Base-by-base conservation (phyloP, 2,329 filamentous ascomycete genomes). In the Fusarium solani-melongenae region DNA sequence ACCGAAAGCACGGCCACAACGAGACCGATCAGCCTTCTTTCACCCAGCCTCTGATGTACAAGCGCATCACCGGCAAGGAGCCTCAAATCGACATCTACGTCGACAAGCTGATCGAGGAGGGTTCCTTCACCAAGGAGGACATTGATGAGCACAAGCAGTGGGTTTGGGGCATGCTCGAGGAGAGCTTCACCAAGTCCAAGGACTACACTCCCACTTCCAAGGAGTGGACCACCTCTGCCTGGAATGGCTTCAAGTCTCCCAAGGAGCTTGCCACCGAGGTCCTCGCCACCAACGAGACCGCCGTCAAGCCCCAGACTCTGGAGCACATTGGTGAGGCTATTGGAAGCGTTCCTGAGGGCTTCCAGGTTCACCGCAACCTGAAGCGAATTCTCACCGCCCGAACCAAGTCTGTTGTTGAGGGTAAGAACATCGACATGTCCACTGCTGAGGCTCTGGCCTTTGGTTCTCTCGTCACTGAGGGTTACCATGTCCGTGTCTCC, bases 11-110 rank as follows among this genome's bases (percentile, higher is more conserved):
- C 83, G 96, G 96, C 72, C 96, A 99, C 91, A 99, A 99, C 86
- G 96, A 99, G 88, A 99, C 96, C 12, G 96, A 99, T 82, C 96
- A 99, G 88, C 96, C 96, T 56, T 98, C 96, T 44, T 99, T 99
- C 88, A 99, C 96, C n/a, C 96, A 99, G 83, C 96, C 96, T 44
- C 87, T 98, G 77, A 99, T 99, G 96, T 99, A 99, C 91, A 98
- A 98, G 92, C 94, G 93, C 80, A 98, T 99, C 81, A 90, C 92
- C 77, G 89, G 92, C 69, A 94, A 98, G 83, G 89, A 92, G 74
- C 91, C 93, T 53, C 94, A 96, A 82, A 92, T 99, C 68, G 93
- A 97, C 81, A 94, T 94, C 79, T 99, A 99, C 82, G 90, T 96
- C 76, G 90, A 97, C 80, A 94, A 98, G 88, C 92, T 99, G 62